Evolutionary conservation across 257 asterid genomes (phyloP), one percentile per base, ranked within the genome.

Genomic region (Cordia subcordata): DNA sequence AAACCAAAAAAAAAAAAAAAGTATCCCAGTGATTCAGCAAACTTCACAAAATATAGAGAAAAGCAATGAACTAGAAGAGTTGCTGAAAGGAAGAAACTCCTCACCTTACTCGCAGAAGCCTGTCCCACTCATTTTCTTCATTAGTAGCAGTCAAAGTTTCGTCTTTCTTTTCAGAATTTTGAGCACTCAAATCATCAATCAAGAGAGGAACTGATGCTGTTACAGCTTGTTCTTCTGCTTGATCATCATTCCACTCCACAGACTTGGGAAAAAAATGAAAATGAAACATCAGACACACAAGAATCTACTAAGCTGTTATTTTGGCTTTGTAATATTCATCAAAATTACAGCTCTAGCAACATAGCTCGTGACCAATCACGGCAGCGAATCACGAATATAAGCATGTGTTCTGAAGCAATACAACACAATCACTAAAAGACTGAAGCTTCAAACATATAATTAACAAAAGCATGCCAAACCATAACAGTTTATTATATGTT

Each of bases 71-170:
- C 35, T 1, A 27, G 6, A 27, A 27, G 35, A 27, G 35, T 27
- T 27, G 35, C 35, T 19, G 8, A 12, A 56, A 42, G n/a, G 19
- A 44, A 53, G 16, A 55, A 65, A 63, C 27, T 61, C 59, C 82
- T 50, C 69, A 93, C 99, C 99, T 82, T 70, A 82, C 79, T 68
- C 87, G 88, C 62, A 93, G 90, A 83, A 93, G 97, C 79, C 82
- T 86, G 76, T 93, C 99, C 97, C 99, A 93, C 70, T 89, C 99
- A 64, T 69, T 89, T 72, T 85, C 94, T 81, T 89, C 96, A 72
- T 65, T 73, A 58, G 59, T 45, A 52, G 72, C 77, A 63, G 47
- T 73, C 68, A 68, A 58, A 65, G 68, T 75, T 60, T 75, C 87
- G 62, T 70, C 85, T 75, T 88, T 86, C 76, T 78, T 86, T 60